Percentiles rank a stretch among this genome's conserved stretches.
Evolutionary conservation across 2,329 filamentous ascomycete genomes (phyloP).

Genomic region (Ophioceras dolichostomum): DNA sequence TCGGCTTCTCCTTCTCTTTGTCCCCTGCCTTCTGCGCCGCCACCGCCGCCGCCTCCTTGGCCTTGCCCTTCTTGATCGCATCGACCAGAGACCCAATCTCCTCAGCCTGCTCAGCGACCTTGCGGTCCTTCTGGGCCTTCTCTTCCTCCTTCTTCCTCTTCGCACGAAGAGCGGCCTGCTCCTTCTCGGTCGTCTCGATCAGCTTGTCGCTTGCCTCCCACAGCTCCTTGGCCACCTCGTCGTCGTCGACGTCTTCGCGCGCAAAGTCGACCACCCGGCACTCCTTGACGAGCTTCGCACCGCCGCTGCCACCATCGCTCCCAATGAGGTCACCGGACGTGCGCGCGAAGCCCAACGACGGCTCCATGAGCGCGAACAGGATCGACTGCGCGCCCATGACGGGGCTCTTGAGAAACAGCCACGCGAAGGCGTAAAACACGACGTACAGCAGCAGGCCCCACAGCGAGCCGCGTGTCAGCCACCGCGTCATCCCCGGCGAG

Average conservation of each 20-base stretch:
- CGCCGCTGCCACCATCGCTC: no score
- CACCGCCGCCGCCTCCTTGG: slow-evolving; percentile 16
- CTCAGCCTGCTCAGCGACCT: slow-evolving; percentile 17
- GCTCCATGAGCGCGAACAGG: slow-evolving; percentile 76
- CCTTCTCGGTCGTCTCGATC: slow-evolving; percentile 71
- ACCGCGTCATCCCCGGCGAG: slow-evolving; percentile 78
- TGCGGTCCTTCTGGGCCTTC: slow-evolving; percentile 21
- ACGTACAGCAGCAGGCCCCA: slow-evolving; percentile 70
- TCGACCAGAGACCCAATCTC: slow-evolving; percentile 27
- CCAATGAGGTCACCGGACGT: no score
- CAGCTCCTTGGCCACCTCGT: slow-evolving; percentile 67
- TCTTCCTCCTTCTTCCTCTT: slow-evolving; percentile 25
- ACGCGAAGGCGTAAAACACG: slow-evolving; percentile 66
- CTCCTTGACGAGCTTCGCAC: slow-evolving; percentile 75
- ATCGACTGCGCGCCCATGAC: slow-evolving; percentile 78
- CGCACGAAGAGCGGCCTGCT: slow-evolving; percentile 49
- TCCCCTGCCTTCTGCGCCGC: slow-evolving; percentile 13
- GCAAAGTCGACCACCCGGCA: slow-evolving; percentile 65
- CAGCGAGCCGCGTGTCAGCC: slow-evolving; percentile 74
- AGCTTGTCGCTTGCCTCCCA: slow-evolving; percentile 85
- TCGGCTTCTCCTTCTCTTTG: slow-evolving; percentile 9
- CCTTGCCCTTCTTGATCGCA: slow-evolving; percentile 29
- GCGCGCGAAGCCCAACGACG: slow-evolving; percentile 40
- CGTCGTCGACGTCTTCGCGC: slow-evolving; percentile 64
- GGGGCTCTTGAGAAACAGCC: slow-evolving; percentile 79